Evolutionary conservation across 1,284 basidiomycete genomes (phyloP).

Genomic region (Rhizoctonia solani): DNA sequence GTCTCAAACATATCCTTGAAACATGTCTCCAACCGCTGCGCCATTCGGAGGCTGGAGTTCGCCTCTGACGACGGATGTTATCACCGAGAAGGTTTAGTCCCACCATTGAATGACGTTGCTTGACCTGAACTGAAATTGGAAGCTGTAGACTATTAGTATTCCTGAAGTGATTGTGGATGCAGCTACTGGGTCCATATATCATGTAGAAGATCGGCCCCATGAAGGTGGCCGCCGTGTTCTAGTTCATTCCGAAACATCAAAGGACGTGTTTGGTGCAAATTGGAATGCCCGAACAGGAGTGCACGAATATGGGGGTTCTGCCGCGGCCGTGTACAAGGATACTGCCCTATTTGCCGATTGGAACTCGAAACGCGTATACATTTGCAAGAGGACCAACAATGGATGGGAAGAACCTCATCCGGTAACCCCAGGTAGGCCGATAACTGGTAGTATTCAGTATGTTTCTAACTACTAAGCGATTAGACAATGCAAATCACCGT

Average conservation of each 20-base stretch:
- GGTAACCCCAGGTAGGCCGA: conserved; percentile 62
- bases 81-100: conserved; percentile 54
- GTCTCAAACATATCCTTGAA: neutral
- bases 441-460: neutral
- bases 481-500: conserved; percentile 56
- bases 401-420: conserved; percentile 50
- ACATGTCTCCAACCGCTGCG: conserved; percentile 42
- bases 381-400: conserved; percentile 44
- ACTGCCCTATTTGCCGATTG: conserved; percentile 62
- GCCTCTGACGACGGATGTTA: conserved; percentile 57
- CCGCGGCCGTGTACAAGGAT: conserved; percentile 56
- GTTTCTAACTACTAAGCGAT: neutral
- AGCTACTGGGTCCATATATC: conserved; percentile 57
- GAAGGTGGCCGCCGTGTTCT: conserved; percentile 64
- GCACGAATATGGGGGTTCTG: conserved; percentile 61
- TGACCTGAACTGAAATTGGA: conserved; percentile 35
- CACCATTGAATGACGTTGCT: conserved; percentile 33
- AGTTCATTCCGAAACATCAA: conserved; percentile 53
- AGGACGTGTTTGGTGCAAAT: conserved; percentile 55
- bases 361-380: conserved; percentile 57
- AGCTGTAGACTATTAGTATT: conserved; percentile 46
- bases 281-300: conserved; percentile 64
- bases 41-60: conserved; percentile 67
- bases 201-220: conserved; percentile 63
- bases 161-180: conserved; percentile 60